These are phyloP conservation scores for Schizonepeta tenuifolia DNA, from an alignment of 257 asterid species.

Conservation along the genomic window DNA sequence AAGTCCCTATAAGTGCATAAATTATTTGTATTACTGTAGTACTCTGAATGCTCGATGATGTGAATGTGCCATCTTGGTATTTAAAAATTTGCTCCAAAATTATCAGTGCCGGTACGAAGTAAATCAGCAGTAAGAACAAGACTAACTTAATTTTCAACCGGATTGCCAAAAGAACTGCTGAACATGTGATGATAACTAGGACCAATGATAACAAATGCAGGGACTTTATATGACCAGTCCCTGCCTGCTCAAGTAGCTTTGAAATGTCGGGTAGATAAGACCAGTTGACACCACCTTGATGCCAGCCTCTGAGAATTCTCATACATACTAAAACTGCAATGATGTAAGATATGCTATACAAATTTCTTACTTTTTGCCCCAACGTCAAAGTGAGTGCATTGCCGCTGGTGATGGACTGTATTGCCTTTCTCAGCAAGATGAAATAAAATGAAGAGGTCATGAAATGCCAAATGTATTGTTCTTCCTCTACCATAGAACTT, in stretches of 20 bases:
- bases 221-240: conserved; percentile 46
- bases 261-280: conserved; percentile 79
- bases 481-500: conserved; percentile 96
- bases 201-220: conserved; percentile 60
- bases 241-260: conserved; percentile 72
- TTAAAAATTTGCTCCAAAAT: conserved; percentile 53
- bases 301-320: conserved; percentile 92
- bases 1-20: conserved; percentile 59
- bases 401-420: conserved; percentile 44
- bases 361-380: conserved; percentile 25
- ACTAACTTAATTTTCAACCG: conserved; percentile 39
- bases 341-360: conserved; percentile 39
- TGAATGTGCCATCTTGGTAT: conserved; percentile 43
- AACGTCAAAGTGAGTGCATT: conserved; percentile 30
- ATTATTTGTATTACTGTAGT: conserved; percentile 61
- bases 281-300: conserved; percentile 99
- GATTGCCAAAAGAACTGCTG: conserved; percentile 39
- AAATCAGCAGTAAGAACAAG: conserved; percentile 46
- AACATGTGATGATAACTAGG: conserved; percentile 49
- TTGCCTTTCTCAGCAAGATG: conserved; percentile 63
- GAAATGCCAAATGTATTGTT: conserved; percentile 89
- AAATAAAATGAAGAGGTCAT: conserved; percentile 67
- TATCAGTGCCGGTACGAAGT: conserved; percentile 53
- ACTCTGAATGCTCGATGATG: conserved; percentile 47
- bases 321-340: conserved; percentile 61